Evolutionary conservation across 257 asterid species (phyloP).

Genomic region (Anisodus acutangulus): DNA sequence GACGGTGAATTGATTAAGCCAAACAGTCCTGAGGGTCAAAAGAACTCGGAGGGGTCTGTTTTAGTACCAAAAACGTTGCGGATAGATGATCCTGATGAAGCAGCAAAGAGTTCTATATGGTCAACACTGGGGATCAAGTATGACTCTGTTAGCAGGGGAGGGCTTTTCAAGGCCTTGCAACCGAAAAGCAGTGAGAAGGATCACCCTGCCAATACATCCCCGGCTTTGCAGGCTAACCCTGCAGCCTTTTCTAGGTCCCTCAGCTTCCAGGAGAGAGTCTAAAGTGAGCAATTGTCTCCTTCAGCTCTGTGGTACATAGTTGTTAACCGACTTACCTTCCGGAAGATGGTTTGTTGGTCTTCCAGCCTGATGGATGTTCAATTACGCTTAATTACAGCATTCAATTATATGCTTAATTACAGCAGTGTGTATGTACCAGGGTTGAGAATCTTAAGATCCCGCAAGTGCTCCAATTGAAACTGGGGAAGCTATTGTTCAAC

Average conservation of each 20-base stretch:
- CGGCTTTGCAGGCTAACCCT: constrained; percentile 69
- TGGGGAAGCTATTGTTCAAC: constrained; percentile 30
- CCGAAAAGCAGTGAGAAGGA: constrained; percentile 51
- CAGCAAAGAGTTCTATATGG: constrained; percentile 91
- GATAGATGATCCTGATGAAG: constrained; percentile 84
- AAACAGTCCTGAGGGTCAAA: constrained; percentile 35
- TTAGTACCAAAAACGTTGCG: constrained; percentile 78
- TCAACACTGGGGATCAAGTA: constrained; percentile 74
- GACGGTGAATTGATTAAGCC: constrained; percentile 55
- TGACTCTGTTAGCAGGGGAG: constrained; percentile 50
- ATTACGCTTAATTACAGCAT: not conserved
- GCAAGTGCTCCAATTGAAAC: constrained; percentile 1
- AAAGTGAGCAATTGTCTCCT: constrained; percentile 22
- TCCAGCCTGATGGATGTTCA: not conserved
- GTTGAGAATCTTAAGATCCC: not conserved
- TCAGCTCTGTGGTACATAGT: constrained; percentile 1
- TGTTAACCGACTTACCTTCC: constrained; percentile 22
- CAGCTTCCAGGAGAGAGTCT: constrained; percentile 63
- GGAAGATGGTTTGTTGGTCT: not conserved
- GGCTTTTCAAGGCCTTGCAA: constrained; percentile 69
- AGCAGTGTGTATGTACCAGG: not conserved
- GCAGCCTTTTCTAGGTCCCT: constrained; percentile 80
- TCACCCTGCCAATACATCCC: constrained; percentile 32
- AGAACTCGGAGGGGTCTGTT: constrained; percentile 45
- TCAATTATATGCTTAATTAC: not conserved